These are phyloP conservation scores for Xerocomellus intermedius DNA, from an alignment of 768 basidiomycete species.

Conservation along the genomic window DNA sequence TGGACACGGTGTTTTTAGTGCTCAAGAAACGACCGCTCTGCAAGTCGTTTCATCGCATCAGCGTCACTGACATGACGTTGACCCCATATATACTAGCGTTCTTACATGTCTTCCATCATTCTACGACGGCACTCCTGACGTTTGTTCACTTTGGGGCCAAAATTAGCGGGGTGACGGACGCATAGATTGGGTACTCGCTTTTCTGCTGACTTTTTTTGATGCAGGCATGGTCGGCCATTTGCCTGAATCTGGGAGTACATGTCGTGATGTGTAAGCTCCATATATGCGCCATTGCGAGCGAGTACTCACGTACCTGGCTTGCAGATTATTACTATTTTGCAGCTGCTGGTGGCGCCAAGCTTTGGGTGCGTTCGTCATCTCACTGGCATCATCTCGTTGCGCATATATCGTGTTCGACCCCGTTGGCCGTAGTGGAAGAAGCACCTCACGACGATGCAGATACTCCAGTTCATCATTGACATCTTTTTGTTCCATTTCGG, in stretches of 20 bases:
- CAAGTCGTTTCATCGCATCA: conserved; percentile 36
- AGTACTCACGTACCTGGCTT: neutral
- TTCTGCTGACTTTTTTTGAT: conserved; percentile 1
- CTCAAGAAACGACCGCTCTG: conserved; percentile 96
- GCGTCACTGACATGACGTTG: neutral
- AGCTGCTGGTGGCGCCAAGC: conserved; percentile 62
- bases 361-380: conserved; percentile 19
- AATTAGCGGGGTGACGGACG: conserved; percentile 68
- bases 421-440: conserved; percentile 24
- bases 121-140: conserved; percentile 89
- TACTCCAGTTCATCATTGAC: conserved; percentile 25
- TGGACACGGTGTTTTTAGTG: conserved; percentile 94
- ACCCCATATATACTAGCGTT: conserved; percentile 56
- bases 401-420: neutral
- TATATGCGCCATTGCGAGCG: neutral
- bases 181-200: neutral
- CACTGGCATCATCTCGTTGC: neutral
- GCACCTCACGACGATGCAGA: conserved; percentile 28
- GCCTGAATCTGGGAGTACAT: conserved; percentile 85
- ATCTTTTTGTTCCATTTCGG: conserved; percentile 21
- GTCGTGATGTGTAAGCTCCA: conserved; percentile 86
- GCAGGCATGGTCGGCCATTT: conserved; percentile 90
- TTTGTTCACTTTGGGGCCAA: conserved; percentile 88
- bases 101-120: conserved; percentile 97
- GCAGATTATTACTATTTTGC: conserved; percentile 97